Evolutionary conservation across 2,329 filamentous ascomycete genomes (phyloP), one percentile per base, ranked within the genome.

Genomic region (Penicillium sp.): DNA sequence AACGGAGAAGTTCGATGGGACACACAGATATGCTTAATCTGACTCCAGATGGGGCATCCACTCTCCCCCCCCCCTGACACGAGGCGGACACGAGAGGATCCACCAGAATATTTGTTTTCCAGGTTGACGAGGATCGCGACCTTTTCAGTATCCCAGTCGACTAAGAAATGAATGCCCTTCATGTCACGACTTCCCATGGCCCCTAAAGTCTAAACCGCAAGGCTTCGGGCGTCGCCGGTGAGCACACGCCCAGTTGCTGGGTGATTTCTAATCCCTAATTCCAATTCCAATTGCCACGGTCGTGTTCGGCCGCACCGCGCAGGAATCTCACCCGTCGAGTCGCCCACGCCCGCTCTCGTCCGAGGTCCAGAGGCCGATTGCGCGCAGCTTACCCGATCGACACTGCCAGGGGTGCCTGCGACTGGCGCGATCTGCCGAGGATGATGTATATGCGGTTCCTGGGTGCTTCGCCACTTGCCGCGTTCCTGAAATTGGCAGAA

Each of bases 1-100:
- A 33, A 54, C 49, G 53, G 51, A 52, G 42, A 47, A 47, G 37
- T 51, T 42, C 35, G 39, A 49, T 46, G 47, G 50, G 43, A 50
- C 39, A 51, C 43, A 39, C 43, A 55, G 51, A 56, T 56, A 56
- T 56, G 53, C 53, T 56, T 56, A 56, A 56, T 47, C 51, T 51
- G 44, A 56, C 53, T 53, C 49, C 53, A 54, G 44, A 50, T 47
- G 32, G 39, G 40, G 31, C 26, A 46, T 34, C 48, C 47, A 43
- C 47, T 37, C 29, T 31, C 38, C 39, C 40, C 33, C 38, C 38
- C 29, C 35, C 34, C 45, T 32, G 20, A 41, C 36, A 34, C 36
- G 25, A 37, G 43, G 34, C 31, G 39, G 34, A 38, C 30, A 35
- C 14, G 18, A 21, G 20, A 33, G 32, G 31, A 40, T 35, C 38